phyloP scores from a whole-genome alignment of 371 early-diverging fungal genomes.

The Apophysomyces elegans region DNA sequence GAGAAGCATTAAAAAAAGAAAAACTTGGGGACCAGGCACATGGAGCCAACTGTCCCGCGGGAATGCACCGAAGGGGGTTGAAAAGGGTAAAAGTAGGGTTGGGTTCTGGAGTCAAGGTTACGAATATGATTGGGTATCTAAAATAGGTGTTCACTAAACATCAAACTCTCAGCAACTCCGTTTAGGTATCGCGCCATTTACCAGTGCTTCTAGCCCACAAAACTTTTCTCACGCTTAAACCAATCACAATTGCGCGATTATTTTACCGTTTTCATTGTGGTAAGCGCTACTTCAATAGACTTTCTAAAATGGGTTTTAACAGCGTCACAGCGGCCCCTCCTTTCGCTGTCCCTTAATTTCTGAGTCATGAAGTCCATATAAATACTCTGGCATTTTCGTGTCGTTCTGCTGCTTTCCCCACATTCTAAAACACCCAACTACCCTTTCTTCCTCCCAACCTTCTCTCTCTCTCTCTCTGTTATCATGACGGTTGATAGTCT shows the following conservation, averaged over 20 bases:
- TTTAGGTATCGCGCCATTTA: slow-evolving; percentile 5
- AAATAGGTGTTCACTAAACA: background rate
- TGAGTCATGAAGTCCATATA: slow-evolving; percentile 8
- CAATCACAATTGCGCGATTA: slow-evolving; percentile 11
- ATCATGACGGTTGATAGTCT: slow-evolving; percentile 11
- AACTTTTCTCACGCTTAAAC: slow-evolving; percentile 10
- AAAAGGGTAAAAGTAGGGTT: slow-evolving; percentile 11
- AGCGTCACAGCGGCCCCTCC: background rate
- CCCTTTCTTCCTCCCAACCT: background rate
- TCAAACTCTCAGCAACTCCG: slow-evolving; percentile 9
- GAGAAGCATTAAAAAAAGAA: background rate
- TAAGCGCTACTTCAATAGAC: background rate
- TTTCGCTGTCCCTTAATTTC: slow-evolving; percentile 9
- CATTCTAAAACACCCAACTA: slow-evolving; percentile 2
- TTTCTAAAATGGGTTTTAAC: background rate
- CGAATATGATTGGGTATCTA: background rate
- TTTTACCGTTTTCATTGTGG: slow-evolving; percentile 1
- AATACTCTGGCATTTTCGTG: slow-evolving; percentile 11
- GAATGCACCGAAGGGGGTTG: slow-evolving; percentile 5
- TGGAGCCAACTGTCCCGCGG: slow-evolving; percentile 1
- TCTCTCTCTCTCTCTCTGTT: background rate
- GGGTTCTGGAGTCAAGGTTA: slow-evolving; percentile 1
- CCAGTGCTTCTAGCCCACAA: slow-evolving; percentile 6
- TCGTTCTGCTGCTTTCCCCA: slow-evolving; percentile 10
- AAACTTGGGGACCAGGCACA: background rate